Base-by-base conservation (phyloP, 2,329 filamentous ascomycete species). In the Trichoderma brevicompactum region DNA sequence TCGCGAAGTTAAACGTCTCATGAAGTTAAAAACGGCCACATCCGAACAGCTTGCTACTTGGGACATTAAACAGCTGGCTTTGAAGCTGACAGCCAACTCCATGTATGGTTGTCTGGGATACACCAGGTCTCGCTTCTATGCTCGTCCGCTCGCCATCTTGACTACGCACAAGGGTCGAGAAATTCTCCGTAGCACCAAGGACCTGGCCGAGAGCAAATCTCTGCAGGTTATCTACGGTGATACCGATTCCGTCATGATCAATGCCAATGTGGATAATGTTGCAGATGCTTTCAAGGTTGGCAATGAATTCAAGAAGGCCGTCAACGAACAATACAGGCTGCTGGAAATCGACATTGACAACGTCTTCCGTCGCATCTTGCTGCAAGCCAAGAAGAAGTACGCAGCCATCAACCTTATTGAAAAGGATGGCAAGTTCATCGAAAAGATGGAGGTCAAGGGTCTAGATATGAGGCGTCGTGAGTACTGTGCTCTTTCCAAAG, bases 231-330 rank as follows among this genome's bases (percentile, higher is more conserved):
- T 99, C 69, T 99, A 99, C 72, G 95, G 95, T 81, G 95, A 99
- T 79, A 99, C 95, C 12, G 95, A 99, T 79, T 99, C 95, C 8
- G 95, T 99, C 79, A 99, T 99, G 95, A 98, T 99, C 82, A 99
- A 99, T 74, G 96, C 95, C 69, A 98, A 98, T 74, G 93, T 95
- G 64, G 92, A 97, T 78, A 96, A 91, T 70, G 91, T 98, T 36
- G 88, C 91, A 38, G 93, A 96, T 72, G 95, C 95, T 1, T 81
- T 97, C 72, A 94, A 91, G 74, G 91, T 99, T 59, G 96, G 95
- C 65, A 89, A 92, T 50, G 92, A 98, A 68, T 98, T 99, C 84
- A 98, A 97, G 80, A 90, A 88, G 72, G 87, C 92, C 28, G 95
- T 99, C 79, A 99, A 99, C 74, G 92, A 97, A 71, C 89, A 90